Base-by-base conservation (phyloP, 2,329 filamentous ascomycete genomes). In the Calonectria montana region DNA sequence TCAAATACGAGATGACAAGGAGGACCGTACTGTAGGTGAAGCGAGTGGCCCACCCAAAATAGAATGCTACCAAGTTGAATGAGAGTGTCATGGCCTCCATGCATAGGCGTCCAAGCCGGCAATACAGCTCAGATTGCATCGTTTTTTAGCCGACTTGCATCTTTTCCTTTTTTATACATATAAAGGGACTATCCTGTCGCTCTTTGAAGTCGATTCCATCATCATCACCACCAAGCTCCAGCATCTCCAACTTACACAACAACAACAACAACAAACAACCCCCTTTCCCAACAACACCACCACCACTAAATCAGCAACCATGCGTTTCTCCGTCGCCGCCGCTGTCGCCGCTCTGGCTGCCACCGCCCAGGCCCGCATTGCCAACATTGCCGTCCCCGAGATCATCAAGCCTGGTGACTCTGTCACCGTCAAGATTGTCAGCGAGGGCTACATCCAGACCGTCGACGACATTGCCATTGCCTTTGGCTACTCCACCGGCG, bases 381-480 rank as follows among this genome's bases (percentile, higher is more conserved):
- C 74, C 67, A 85, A 85, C 77, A 82, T 88, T 77, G 78, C 81
- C 21, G 80, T 84, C 18, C 87, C 87, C 13, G 72, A 80, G 23
- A 84, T 80, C 50, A 82, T 88, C 71, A 79, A 80, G 57, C 79
- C 82, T 4, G 84, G 83, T 62, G 77, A 81, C 62, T 77, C 80
- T 29, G 84, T 86, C 77, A 80, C 80, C 25, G 79, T 85, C 73
- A 80, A 81, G 43, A 82, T 88, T 70, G 55, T 82, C 45, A 83
- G 82, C 35, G 79, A 83, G 59, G 81, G 82, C 80, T 87, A 87
- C 80, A 84, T 86, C 78, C 86, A 88, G 78, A 65, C 76, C 66
- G 83, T 87, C 45, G 77, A 82, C 75, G 86, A 88, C 70, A 79
- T 88, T 4, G 81, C 85, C 43, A 82, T 87, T 18, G 85, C 85